These are phyloP conservation scores for Naumovozyma baii DNA, from an alignment of 805 yeast species.

Conservation along the genomic window DNA sequence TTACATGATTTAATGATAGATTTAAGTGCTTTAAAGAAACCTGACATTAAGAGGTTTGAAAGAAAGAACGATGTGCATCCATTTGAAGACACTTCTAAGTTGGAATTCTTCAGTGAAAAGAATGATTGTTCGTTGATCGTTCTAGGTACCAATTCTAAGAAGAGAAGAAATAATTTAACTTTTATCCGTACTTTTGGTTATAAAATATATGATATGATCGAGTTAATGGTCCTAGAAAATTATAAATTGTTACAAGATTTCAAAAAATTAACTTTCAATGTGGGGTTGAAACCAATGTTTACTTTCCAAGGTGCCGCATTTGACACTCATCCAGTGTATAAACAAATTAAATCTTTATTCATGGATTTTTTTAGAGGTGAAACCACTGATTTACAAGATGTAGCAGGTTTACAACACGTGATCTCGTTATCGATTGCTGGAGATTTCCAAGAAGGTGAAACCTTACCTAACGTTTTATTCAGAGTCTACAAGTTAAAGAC, in stretches of 20 bases:
- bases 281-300: constrained; percentile 92
- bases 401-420: constrained; percentile 88
- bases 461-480: constrained; percentile 74
- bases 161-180: constrained; percentile 84
- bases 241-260: constrained; percentile 72
- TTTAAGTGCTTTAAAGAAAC: constrained; percentile 82
- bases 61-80: constrained; percentile 87
- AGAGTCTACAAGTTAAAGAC: constrained; percentile 85
- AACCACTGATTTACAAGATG: constrained; percentile 73
- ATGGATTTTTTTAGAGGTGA: constrained; percentile 87
- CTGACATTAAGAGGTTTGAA: constrained; percentile 74
- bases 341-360: constrained; percentile 79
- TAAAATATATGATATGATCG: constrained; percentile 89
- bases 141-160: constrained; percentile 70
- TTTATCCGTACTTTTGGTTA: constrained; percentile 85
- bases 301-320: constrained; percentile 86
- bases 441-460: constrained; percentile 57
- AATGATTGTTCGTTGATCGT: constrained; percentile 84
- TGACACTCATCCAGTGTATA: constrained; percentile 78
- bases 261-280: constrained; percentile 64
- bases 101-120: constrained; percentile 92
- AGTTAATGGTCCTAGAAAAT: constrained; percentile 61
- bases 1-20: constrained; percentile 87
- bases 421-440: constrained; percentile 72
- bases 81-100: constrained; percentile 75